Base-by-base conservation (phyloP, 768 basidiomycete species). In the Boletus bicolor region DNA sequence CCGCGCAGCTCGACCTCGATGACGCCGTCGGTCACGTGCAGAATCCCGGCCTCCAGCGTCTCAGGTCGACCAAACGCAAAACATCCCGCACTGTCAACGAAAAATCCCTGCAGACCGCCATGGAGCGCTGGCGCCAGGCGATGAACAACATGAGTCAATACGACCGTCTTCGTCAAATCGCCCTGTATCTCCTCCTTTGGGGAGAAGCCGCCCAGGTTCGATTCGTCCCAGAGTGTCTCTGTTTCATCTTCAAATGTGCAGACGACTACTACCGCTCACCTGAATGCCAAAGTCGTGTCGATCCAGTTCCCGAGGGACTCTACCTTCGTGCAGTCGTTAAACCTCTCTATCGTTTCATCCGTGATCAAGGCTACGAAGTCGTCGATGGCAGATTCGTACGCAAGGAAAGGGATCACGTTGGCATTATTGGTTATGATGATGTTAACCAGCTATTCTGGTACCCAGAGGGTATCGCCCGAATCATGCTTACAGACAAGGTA, bases 161-260 rank as follows among this genome's bases (percentile, higher is more conserved):
- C 70, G 97, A 99, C 69, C 86, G 97, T 49, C 84, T 98, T 51
- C 83, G 97, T 34, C 97, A 99, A 73, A 87, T 99, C 62, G 97
- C 97, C 0, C 81, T 99, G 5, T 98, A 89, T 70, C 82, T 98
- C 28, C 82, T 99, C 28, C 91, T 92, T 59, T 99, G 97, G 97
- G 97, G 96, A 53, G 97, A 99, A 73, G 95, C 93, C 0, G 96
- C 97, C 12, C 94, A 98, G 68, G 93, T 98, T 39, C 87, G 97
- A 14, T 98, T 98, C 73, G 82, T 92, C 14, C 96, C 97, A 3
- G 97, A 99, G 71, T 95, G 93, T 65, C 76, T 99, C 44, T 98
- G 94, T 75, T 99, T 98, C 81, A 97, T 99, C 74, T 99, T 99
- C 88, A 99, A 99, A 75, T 98, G 97, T 68, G 97, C 97, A 14